Base-by-base conservation (phyloP, 805 yeast genomes). In the Helenozyma rhizophorensis region DNA sequence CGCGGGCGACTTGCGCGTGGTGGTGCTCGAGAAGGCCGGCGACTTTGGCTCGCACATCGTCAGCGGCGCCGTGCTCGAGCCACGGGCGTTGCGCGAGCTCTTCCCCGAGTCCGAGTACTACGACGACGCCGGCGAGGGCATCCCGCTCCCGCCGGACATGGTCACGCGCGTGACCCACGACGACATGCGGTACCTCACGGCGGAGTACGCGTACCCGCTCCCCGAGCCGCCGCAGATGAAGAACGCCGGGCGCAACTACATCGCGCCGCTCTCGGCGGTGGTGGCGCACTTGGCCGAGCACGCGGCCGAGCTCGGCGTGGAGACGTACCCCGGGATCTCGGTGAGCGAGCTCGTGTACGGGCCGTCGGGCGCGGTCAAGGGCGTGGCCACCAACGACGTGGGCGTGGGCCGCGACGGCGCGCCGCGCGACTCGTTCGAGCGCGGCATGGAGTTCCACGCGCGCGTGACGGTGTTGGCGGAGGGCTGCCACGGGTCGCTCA, bases 361-460 rank as follows among this genome's bases (percentile, higher is more conserved):
- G 33, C 75, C 73, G 27, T 57, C 65, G 9, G 76, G 80, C 27
- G 71, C 74, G 6, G 83, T 93, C 15, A 72, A 72, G 38, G 98
- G 98, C 39, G 89, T 90, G 4, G 96, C 96, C 5, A 93, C 98
- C 2, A 83, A 83, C 47, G 98, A 93, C 57, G 76, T 82, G 78
- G 98, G 98, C 11, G 63, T 93, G 12, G 72, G 79, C 30, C 80
- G 78, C 46, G 60, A 71, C 36, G 96, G 96, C 13, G 54, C 65
- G 21, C 95, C 96, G 19, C 84, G 81, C 50, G 83, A 74, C 43
- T 68, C 76, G n/a, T 93, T 86, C 58, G 96, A 93, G 60, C 74
- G 95, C 44, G 98, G 98, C 16, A 85, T 93, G 96, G 97, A 87
- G 59, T 93, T 93, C 59, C 93, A 82, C 47, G 86, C 98, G 4